Base-by-base conservation (phyloP, 768 basidiomycete species). In the Saitozyma sp. region DNA sequence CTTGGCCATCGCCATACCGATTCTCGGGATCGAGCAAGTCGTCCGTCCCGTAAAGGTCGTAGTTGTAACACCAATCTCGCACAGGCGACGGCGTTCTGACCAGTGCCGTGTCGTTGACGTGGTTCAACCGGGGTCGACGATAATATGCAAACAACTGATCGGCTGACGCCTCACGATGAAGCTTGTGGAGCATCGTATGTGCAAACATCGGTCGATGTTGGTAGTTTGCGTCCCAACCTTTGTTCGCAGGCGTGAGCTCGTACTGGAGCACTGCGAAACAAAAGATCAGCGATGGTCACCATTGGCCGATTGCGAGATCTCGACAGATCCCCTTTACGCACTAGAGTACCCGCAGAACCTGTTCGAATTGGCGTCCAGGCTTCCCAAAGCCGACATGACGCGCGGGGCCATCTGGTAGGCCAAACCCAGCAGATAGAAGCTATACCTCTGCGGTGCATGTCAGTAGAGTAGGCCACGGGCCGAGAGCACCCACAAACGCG, bases 161-260 rank as follows among this genome's bases (percentile, higher is more conserved):
- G 8, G 71, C 61, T 55, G 75, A 71, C 0, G 75, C 62, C 48
- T 66, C 54, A 10, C 59, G 50, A 37, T 67, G 65, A 5, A 46
- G 53, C 62, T 82, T 82, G 45, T 78, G 75, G 41, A 81, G 70
- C 63, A 80, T 81, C 38, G 78, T 77, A 55, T 81, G 81, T 16
- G 76, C 61, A 66, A 81, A 81, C 0, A 77, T 73, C 4, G 80
- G 79, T 11, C 66, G 65, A 0, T 78, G 76, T 51, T 76, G 78
- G 38, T 68, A 69, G 9, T 40, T 29, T 3, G 61, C 57, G 50
- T 77, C 63, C 58, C 67, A 56, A 8, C 46, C 29, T 14, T 71
- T 59, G 14, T 61, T 65, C 16, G 52, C 29, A 8, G 76, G 76
- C 17, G 76, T 78, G 8, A 76, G 66, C 19, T 69, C 67, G 70